phyloP scores from a whole-genome alignment of 2,329 filamentous ascomycete species.

The Fusarium sp. region DNA sequence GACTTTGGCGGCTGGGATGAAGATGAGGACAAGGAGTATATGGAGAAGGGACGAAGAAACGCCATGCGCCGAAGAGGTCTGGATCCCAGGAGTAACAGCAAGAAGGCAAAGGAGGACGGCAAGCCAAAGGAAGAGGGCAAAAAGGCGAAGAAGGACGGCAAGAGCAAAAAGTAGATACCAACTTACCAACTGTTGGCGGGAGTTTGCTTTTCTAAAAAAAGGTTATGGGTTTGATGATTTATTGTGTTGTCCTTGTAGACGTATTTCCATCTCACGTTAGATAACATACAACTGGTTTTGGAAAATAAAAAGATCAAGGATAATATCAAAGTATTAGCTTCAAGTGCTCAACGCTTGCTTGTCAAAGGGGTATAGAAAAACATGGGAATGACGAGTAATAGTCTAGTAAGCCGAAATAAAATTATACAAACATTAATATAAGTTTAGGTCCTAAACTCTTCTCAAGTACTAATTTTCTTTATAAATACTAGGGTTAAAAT shows the following conservation, averaged over 20 bases:
- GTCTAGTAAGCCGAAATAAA: too few species aligned
- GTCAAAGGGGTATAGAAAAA: too few species aligned
- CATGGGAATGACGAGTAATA: too few species aligned
- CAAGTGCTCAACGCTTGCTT: neutral
- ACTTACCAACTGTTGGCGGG: conserved; percentile 23
- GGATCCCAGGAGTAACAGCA: conserved; percentile 72
- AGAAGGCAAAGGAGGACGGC: conserved; percentile 51
- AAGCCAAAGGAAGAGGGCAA: conserved; percentile 49
- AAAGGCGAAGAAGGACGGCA: conserved; percentile 44
- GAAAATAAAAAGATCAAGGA: neutral
- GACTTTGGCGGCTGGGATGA: conserved; percentile 83
- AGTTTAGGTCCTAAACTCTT: too few species aligned
- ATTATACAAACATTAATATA: too few species aligned
- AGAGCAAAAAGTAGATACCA: conserved; percentile 45
- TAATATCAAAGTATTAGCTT: neutral
- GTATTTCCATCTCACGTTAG: conserved; percentile 30
- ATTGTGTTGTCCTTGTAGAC: conserved; percentile 32
- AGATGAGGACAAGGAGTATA: conserved; percentile 78
- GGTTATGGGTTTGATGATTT: conserved; percentile 29
- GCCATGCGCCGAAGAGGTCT: conserved; percentile 81
- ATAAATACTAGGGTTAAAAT: too few species aligned
- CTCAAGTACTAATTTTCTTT: too few species aligned
- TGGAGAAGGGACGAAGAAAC: conserved; percentile 80
- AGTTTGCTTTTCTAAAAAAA: conserved; percentile 43
- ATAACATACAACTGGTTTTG: conserved; percentile 26